A percentile compares a stretch with the other conserved stretches of the same genome.
Conservation (phyloP, 208 protist species). For the Wallacemonas collosoma region DNA sequence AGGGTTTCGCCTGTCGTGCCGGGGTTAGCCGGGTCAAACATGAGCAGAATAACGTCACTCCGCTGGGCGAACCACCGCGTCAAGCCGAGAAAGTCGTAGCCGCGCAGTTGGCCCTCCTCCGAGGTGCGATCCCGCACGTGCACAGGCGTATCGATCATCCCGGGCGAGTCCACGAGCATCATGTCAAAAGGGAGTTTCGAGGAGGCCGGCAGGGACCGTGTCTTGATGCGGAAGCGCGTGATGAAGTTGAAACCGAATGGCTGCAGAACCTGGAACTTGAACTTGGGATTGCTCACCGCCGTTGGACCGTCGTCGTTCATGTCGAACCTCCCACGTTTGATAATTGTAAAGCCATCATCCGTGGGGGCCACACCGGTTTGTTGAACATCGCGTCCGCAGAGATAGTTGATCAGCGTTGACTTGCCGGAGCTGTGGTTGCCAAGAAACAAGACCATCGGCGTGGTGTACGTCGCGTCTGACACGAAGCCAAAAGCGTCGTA, state of each 20-base stretch:
- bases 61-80: constrained; percentile 89
- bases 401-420: constrained; percentile 90
- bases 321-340: constrained; percentile 61
- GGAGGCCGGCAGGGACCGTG: constrained; percentile 38
- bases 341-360: constrained; percentile 91
- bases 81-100: constrained; percentile 88
- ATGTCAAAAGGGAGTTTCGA: constrained; percentile 61
- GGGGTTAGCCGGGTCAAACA: constrained; percentile 91
- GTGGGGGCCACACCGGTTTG: constrained; percentile 87
- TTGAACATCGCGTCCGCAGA: constrained; percentile 77
- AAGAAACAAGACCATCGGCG: constrained; percentile 88
- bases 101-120: constrained; percentile 55
- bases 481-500: constrained; percentile 53
- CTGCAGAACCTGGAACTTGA: constrained; percentile 75
- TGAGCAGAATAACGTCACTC: constrained; percentile 88
- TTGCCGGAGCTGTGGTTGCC: constrained; percentile 93
- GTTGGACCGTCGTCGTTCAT: constrained; percentile 80
- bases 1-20: constrained; percentile 92
- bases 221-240: constrained; percentile 81
- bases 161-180: constrained; percentile 89
- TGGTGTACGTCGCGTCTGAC: constrained; percentile 29
- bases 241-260: constrained; percentile 80
- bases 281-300: constrained; percentile 65
- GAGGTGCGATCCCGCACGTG: constrained; percentile 41
- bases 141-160: constrained; percentile 91